phyloP scores from a whole-genome alignment of 257 asterid genomes.

The Coffea eugenioides region DNA sequence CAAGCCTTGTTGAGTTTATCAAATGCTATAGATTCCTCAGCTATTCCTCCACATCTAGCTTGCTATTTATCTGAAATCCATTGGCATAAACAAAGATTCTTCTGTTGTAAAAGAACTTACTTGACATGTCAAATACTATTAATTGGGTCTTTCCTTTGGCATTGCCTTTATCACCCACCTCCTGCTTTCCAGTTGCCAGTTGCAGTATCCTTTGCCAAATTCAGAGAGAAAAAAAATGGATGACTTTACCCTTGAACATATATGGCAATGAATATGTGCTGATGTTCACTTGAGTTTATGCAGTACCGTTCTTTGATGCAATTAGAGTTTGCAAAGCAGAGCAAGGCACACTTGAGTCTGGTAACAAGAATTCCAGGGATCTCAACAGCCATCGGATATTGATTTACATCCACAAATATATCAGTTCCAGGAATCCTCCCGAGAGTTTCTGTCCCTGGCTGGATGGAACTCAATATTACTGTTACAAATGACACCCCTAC shows the following conservation, averaged over 20 bases:
- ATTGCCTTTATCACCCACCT: constrained; percentile 20
- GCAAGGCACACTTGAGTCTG: constrained; percentile 35
- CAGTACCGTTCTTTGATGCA: constrained; percentile 26
- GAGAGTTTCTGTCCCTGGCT: constrained; percentile 33
- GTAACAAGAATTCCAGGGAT: constrained; percentile 36
- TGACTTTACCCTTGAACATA: not conserved
- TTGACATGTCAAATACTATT: constrained; percentile 37
- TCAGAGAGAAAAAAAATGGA: not conserved
- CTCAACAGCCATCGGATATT: constrained; percentile 35
- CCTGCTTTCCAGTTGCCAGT: constrained; percentile 13
- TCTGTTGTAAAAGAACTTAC: constrained; percentile 20
- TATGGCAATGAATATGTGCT: not conserved
- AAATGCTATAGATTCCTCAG: not conserved
- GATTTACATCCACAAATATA: constrained; percentile 29
- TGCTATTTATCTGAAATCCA: not conserved
- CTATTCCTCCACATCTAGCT: not conserved
- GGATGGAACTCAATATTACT: constrained; percentile 30
- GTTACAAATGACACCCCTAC: constrained; percentile 39
- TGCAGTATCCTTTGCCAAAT: constrained; percentile 19
- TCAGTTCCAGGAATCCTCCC: constrained; percentile 44
- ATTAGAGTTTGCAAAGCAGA: constrained; percentile 43
- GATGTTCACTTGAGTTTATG: not conserved
- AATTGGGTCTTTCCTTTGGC: constrained; percentile 21
- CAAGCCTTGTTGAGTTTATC: not conserved
- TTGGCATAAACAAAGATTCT: not conserved